Evolutionary conservation across 225 moss, liverwort and hornwort species (phyloP), one percentile per base, ranked within the genome.

Genomic region (Pseudisothecium myosuroides): DNA sequence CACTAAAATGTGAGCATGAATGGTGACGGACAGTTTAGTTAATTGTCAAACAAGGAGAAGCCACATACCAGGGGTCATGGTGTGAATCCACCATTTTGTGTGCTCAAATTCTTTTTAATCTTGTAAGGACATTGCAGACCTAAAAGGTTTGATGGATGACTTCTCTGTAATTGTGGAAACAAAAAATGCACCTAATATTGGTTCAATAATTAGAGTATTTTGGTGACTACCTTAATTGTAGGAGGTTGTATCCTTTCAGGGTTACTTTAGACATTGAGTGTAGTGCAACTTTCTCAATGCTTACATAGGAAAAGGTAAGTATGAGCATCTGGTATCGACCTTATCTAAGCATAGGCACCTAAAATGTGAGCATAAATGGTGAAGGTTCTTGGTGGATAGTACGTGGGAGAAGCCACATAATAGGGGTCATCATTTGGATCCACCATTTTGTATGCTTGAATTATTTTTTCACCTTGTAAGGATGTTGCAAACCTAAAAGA

Each of bases 401-500:
- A n/a, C n/a, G n/a, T 14, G 2, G 14, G 4, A 39, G 8, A 24
- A 69, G 24, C 8, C 26, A 24, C 26, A 39, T 41, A 23, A 7
- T 69, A 8, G 14, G 14, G 41, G 5, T 23, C 26, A 71, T 41
- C 5, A 9, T 8, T 5, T 41, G 26, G 41, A 41, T 45, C 16
- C 17, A 45, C 9, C 5, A 39, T 69, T 41, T 69, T 69, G 2
- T 8, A 5, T 39, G 5, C 4, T 68, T 4, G 1, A 23, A 67
- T 37, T 22, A 4, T 67, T 12, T n/a, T 67, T 37, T 6, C 17
- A 12, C 12, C 22, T 2, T n/a, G 1, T 12, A 21, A 37, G 10
- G 23, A 69, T 2, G 5, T 2, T 39, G 1, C 0, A 2, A 4
- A n/a, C 22, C 6, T 11, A n/a, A 2, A 21, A n/a, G 12, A 12